Conservation (phyloP, 1,284 basidiomycete species). For the Salmacisia buchloeana region DNA sequence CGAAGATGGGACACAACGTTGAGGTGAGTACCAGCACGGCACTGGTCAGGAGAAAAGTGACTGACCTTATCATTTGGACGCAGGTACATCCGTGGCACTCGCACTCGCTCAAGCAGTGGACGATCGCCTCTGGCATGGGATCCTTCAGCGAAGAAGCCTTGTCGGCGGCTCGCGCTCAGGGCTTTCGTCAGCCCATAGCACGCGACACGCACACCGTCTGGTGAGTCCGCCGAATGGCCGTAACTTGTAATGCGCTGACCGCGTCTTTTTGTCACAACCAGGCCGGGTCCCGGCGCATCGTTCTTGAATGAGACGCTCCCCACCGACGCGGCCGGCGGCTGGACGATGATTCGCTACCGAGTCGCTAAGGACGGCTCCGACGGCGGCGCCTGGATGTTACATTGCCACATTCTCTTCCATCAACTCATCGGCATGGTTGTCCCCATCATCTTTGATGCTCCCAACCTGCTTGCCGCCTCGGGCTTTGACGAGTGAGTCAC, state of each 20-base stretch:
- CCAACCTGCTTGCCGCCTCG: slow-evolving; percentile 1
- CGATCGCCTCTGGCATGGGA: slow-evolving; percentile 22
- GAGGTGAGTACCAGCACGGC: slow-evolving; percentile 15
- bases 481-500: not conserved
- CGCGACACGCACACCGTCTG: slow-evolving; percentile 31
- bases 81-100: slow-evolving; percentile 32
- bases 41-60: not conserved
- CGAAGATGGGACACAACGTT: not conserved
- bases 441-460: slow-evolving; percentile 20
- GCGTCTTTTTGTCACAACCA: not conserved
- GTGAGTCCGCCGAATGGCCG: not conserved
- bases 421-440: slow-evolving; percentile 35
- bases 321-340: slow-evolving; percentile 20
- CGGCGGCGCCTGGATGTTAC: slow-evolving; percentile 22
- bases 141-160: slow-evolving; percentile 19
- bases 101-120: slow-evolving; percentile 26
- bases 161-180: not conserved
- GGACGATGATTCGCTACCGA: slow-evolving; percentile 27
- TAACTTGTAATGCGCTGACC: not conserved
- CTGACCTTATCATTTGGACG: not conserved
- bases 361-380: slow-evolving; percentile 12
- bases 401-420: slow-evolving; percentile 32
- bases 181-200: slow-evolving; percentile 17
- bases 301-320: slow-evolving; percentile 19
- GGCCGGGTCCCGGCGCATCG: slow-evolving; percentile 23